phyloP scores from a whole-genome alignment of 1,284 basidiomycete species.

The Coniferiporia sulphurascens region DNA sequence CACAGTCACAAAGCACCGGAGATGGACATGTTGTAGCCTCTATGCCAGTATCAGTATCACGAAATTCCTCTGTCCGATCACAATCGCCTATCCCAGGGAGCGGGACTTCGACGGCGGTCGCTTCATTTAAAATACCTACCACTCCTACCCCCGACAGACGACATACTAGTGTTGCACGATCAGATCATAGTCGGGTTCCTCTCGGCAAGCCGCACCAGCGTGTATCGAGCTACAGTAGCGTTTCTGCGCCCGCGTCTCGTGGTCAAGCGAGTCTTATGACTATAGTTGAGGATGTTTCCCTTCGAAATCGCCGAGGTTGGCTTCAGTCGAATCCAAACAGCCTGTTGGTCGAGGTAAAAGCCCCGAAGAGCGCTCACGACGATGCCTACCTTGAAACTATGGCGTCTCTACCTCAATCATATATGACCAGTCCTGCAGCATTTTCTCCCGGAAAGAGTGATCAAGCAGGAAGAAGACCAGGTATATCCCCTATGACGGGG shows the following conservation, averaged over 20 bases:
- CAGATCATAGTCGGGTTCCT: not conserved
- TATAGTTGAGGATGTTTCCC: constrained; percentile 58
- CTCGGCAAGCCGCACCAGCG: not conserved
- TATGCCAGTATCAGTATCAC: constrained; percentile 4
- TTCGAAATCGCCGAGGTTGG: constrained; percentile 31
- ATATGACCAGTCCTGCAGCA: not conserved
- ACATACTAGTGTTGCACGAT: not conserved
- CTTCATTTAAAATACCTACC: constrained; percentile 7
- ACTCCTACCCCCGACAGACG: not conserved
- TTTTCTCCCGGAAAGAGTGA: not conserved
- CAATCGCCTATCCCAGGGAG: constrained; percentile 1
- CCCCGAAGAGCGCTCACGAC: constrained; percentile 10
- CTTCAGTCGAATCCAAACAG: constrained; percentile 28
- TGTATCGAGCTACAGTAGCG: not conserved
- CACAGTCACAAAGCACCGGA: not conserved
- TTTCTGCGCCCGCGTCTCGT: constrained; percentile 1
- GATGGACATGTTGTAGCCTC: not conserved
- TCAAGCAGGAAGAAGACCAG: not conserved
- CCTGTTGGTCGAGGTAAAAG: constrained; percentile 24
- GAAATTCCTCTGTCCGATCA: constrained; percentile 3
- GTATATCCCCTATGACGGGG: not conserved
- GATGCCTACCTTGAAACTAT: not conserved
- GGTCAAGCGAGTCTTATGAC: constrained; percentile 51
- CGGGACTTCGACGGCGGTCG: not conserved
- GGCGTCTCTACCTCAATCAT: not conserved